These are phyloP conservation scores for Elymus sibiricus DNA, from an alignment of 176 grass and related monocot genomes.

Conservation along the genomic window DNA sequence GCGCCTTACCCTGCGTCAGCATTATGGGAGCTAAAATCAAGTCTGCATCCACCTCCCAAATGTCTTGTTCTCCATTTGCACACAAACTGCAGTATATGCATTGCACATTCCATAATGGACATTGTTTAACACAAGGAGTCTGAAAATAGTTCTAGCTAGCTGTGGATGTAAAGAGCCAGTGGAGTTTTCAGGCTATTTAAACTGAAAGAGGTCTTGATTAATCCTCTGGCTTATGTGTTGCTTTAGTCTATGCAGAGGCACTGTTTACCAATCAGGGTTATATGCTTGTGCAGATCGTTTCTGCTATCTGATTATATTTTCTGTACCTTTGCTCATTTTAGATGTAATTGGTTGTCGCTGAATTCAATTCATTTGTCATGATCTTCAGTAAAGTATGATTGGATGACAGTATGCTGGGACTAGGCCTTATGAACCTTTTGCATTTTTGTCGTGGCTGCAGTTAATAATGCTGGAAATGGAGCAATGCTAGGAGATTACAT, in stretches of 20 bases:
- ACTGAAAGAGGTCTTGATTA: neutral
- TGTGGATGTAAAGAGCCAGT: neutral
- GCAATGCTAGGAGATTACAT: constrained; percentile 53
- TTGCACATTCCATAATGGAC: neutral
- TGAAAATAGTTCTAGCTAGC: constrained; percentile 7
- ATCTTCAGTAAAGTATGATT: neutral
- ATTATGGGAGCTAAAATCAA: neutral
- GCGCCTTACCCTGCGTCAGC: neutral
- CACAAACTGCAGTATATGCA: neutral
- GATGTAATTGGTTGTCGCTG: neutral
- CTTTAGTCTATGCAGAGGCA: neutral
- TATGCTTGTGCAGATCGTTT: neutral
- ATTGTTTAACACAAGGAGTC: neutral
- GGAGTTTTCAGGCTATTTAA: neutral
- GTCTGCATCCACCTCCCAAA: neutral
- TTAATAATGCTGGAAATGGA: constrained; percentile 58
- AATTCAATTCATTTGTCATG: neutral
- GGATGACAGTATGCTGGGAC: neutral
- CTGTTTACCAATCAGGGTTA: neutral
- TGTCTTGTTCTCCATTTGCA: neutral
- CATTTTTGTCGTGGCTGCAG: constrained; percentile 27
- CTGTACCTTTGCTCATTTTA: neutral
- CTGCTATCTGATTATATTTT: neutral
- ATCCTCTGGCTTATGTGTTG: neutral
- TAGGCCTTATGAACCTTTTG: constrained; percentile 11